Evolutionary conservation across 306 rosid genomes (phyloP), one percentile per base, ranked within the genome.

Genomic region (Cicer yamashitae): DNA sequence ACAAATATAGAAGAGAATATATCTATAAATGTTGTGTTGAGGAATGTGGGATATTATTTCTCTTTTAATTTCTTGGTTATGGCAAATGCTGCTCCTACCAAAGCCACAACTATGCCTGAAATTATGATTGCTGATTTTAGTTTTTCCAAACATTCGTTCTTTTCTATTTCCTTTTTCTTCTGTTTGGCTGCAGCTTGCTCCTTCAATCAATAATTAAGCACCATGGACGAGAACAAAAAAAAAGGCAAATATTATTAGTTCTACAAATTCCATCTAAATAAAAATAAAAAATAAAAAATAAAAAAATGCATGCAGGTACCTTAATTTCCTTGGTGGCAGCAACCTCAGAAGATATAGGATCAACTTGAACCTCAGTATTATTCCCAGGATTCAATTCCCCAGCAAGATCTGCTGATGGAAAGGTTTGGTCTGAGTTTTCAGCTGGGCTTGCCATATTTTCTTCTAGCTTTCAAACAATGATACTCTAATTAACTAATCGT

Each of bases 31-130:
- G 9, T 72, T 71, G 22, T 15, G 8, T 13, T 71, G 37, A 54
- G 44, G 7, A 44, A 53, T 45, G 59, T 71, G 10, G 40, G 57
- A 66, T 30, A 30, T 82, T 77, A 87, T 83, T 86, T 89, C 85
- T 88, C 89, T 46, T 74, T 87, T 57, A 87, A 67, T 61, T 89
- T 91, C 82, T 88, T 87, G 80, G 89, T 57, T 25, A 91, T 61
- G 66, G 87, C 90, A 41, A 85, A 78, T 60, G 86, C 82, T 1
- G 81, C 90, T 59, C 89, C 93, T 1, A 75, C 85, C 73, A 87
- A 46, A 58, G 89, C 93, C 67, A 89, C 91, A 17, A 82, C 48
- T 74, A 87, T 74, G 38, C 83, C 84, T 20, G 93, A 89, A 50
- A 89, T 73, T 43, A 91, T 76, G 59, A 91, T 56, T 10, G 90